These are phyloP conservation scores for Candida coquimbonensis DNA, from an alignment of 805 yeast genomes.

Conservation along the genomic window DNA sequence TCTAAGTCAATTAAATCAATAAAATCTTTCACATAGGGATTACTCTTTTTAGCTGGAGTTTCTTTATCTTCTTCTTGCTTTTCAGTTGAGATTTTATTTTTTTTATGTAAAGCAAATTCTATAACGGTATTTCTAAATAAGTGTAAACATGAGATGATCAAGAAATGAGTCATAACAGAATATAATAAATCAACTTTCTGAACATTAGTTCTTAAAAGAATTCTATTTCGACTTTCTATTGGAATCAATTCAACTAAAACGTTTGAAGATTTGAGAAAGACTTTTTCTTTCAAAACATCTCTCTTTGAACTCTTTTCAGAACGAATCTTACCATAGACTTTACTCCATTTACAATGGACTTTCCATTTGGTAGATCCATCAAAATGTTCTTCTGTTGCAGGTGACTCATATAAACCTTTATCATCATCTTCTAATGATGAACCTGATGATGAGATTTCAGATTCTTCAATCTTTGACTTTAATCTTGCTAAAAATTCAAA, in stretches of 20 bases:
- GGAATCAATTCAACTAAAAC: conserved; percentile 19
- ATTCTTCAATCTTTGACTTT: not conserved
- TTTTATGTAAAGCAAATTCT: conserved; percentile 16
- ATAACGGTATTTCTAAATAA: conserved; percentile 36
- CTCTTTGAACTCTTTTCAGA: conserved; percentile 27
- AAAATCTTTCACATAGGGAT: conserved; percentile 11
- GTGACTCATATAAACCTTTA: conserved; percentile 19
- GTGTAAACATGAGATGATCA: conserved; percentile 37
- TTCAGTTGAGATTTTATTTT: conserved; percentile 11
- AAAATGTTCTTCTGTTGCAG: conserved; percentile 4
- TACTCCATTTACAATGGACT: conserved; percentile 5
- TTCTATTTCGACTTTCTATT: conserved; percentile 15
- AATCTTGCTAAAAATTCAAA: conserved; percentile 4
- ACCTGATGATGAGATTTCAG: conserved; percentile 17
- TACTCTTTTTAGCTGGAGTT: not conserved
- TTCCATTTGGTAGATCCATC: conserved; percentile 6
- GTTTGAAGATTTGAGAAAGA: conserved; percentile 26
- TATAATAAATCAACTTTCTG: conserved; percentile 26
- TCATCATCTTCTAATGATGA: conserved; percentile 30
- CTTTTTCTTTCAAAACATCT: conserved; percentile 22
- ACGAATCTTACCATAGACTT: conserved; percentile 22
- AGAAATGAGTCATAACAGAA: conserved; percentile 38
- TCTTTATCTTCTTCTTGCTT: not conserved
- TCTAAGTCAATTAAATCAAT: conserved; percentile 19
- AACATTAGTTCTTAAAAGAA: conserved; percentile 21